Conservation (phyloP, 768 basidiomycete genomes). For the Austroboletus eburneus region DNA sequence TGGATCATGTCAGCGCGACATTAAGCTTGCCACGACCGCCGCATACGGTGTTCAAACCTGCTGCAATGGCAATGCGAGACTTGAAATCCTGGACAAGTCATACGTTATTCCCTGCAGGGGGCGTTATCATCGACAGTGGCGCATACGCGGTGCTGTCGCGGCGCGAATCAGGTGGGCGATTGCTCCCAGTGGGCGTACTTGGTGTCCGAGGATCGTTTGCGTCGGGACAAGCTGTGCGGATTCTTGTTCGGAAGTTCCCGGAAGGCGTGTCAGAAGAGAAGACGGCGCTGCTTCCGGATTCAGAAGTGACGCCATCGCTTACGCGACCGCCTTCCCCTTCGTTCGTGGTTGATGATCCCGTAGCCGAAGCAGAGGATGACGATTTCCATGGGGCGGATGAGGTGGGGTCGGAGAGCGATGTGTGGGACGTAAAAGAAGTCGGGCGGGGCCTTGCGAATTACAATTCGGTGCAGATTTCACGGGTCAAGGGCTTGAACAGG, state of each 20-base stretch:
- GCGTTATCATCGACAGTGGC: conserved; percentile 83
- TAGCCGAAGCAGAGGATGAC: conserved; percentile 27
- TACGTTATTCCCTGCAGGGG: conserved; percentile 85
- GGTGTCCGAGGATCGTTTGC: conserved; percentile 88
- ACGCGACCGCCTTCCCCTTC: conserved; percentile 38
- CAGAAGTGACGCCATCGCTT: conserved; percentile 30
- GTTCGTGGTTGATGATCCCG: conserved; percentile 27
- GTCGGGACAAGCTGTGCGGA: conserved; percentile 88
- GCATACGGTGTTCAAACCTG: conserved; percentile 86
- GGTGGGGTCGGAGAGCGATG: conserved; percentile 39
- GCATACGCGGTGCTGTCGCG: conserved; percentile 83
- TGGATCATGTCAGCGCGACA: conserved; percentile 21
- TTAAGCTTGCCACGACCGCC: conserved; percentile 50
- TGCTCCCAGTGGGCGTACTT: conserved; percentile 89
- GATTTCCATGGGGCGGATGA: conserved; percentile 27
- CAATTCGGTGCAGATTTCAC: conserved; percentile 86
- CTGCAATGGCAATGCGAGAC: conserved; percentile 68
- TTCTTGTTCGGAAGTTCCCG: conserved; percentile 52
- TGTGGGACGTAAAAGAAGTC: conserved; percentile 80
- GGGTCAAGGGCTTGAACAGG: conserved; percentile 91
- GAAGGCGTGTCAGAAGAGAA: conserved; percentile 24
- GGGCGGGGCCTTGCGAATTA: conserved; percentile 95
- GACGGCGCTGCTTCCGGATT: conserved; percentile 21
- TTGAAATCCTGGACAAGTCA: conserved; percentile 98
- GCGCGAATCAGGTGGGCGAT: conserved; percentile 82